Evolutionary conservation across 495 filamentous ascomycete genomes (phyloP), one percentile per base, ranked within the genome.

Genomic region (Annulohypoxylon stygium): DNA sequence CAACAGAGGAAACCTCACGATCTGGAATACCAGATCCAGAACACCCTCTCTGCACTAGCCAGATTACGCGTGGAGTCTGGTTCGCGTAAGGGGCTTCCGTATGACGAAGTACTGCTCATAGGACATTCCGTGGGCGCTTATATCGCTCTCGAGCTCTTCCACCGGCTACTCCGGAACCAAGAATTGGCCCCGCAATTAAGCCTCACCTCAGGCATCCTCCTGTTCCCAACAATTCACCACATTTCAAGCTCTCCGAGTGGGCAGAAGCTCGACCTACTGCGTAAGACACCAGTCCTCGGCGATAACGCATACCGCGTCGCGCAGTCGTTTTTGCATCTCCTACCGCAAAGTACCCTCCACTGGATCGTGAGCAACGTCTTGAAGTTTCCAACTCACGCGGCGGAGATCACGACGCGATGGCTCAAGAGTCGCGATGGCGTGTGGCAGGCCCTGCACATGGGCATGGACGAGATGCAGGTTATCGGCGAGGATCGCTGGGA

Each of bases 91-190:
- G 72, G 63, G 6, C 48, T 63, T 20, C 72, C 70, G 0, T 87
- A 81, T 64, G 78, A 83, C 41, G 86, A 87, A 43, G 86, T 97
- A 2, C 86, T 97, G 23, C 83, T 98, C 5, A 88, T 97, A 30
- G 93, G 93, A 0, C 93, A 97, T 77, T 95, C 93, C 0, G 92
- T 97, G 2, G 93, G 93, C 23, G 81, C 88, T 0, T 97, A 92
- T 77, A 91, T 97, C 8, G 79, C 88, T n/a, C 85, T 95, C 71
- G 93, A 96, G 80, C 78, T 93, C 7, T 83, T 93, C 30, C 81
- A 89, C 39, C 83, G 87, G 16, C 85, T 89, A 48, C 76, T 81
- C 10, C 76, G 83, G 55, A 47, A 77, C 5, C 69, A 39, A 12
- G 5, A 50, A 9, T 11, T 47, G 18, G 65, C 48, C 10, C 48